These are phyloP conservation scores for Agrocybe praecox DNA, from an alignment of 768 basidiomycete species.

Conservation along the genomic window DNA sequence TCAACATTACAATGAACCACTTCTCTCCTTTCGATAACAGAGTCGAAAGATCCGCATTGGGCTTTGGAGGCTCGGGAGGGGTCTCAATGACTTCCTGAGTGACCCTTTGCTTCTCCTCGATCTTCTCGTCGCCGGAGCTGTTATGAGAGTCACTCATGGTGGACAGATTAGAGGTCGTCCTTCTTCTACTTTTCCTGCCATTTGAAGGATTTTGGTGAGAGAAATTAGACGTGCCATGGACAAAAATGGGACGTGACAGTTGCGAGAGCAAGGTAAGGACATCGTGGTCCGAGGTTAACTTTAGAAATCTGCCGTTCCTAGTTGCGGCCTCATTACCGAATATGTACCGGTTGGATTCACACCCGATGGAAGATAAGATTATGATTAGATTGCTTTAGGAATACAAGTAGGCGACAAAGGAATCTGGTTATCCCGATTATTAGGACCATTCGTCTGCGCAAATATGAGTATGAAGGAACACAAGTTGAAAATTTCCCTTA, in stretches of 20 bases:
- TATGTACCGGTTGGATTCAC: background rate
- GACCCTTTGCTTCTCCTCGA: background rate
- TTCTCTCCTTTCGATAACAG: constrained; percentile 56
- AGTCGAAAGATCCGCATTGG: background rate
- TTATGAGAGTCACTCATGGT: constrained; percentile 7
- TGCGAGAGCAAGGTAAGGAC: background rate
- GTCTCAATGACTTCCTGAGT: background rate
- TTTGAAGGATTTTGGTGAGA: background rate
- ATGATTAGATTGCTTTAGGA: too few species aligned
- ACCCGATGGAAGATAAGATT: background rate
- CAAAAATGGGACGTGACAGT: background rate
- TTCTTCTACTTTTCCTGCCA: background rate
- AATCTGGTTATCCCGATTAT: too few species aligned
- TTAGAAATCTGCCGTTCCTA: background rate
- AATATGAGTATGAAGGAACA: too few species aligned
- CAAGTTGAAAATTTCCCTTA: background rate
- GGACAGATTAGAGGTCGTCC: background rate
- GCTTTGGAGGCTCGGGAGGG: background rate
- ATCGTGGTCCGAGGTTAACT: background rate
- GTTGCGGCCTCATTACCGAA: background rate
- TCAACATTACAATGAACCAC: constrained; percentile 66
- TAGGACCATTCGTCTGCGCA: too few species aligned
- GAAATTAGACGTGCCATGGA: background rate
- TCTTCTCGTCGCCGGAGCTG: background rate
- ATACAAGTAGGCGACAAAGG: too few species aligned